Evolutionary conservation across 228 moss, liverwort and hornwort genomes (phyloP).

Genomic region (Sphagnum magellanicum): DNA sequence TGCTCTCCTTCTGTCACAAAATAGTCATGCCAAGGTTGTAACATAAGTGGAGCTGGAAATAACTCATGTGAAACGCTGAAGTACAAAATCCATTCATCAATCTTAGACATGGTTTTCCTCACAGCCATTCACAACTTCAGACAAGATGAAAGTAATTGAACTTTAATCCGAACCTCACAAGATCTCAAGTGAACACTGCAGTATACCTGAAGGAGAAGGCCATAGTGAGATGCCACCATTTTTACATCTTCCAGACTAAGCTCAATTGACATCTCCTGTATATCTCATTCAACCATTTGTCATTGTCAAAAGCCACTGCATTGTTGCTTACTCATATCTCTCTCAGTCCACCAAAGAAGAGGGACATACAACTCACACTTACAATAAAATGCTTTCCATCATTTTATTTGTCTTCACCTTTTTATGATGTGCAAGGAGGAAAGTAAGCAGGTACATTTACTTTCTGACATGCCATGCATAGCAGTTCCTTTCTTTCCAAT

Average conservation of each 20-base stretch:
- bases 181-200: not conserved
- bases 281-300: too few species aligned
- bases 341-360: too few species aligned
- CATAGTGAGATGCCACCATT: conserved; percentile 41
- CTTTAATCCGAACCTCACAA: not conserved
- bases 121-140: not conserved
- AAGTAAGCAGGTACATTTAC: not conserved
- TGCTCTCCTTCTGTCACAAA: conserved; percentile 47
- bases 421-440: too few species aligned
- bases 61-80: too few species aligned
- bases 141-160: not conserved
- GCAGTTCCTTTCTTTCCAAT: too few species aligned
- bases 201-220: conserved; percentile 60
- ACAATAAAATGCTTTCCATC: too few species aligned
- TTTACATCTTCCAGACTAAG: conserved; percentile 76
- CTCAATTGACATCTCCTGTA: conserved; percentile 82
- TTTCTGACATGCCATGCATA: not conserved
- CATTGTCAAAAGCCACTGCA: too few species aligned
- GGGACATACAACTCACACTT: too few species aligned
- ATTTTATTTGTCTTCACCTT: too few species aligned
- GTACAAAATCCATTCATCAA: not conserved
- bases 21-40: too few species aligned
- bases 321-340: too few species aligned
- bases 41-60: too few species aligned
- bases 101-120: not conserved